A percentile compares a stretch with the other conserved stretches of the same genome.
Evolutionary conservation across 1,284 basidiomycete genomes (phyloP).

Genomic region (Marasmius fiardii): DNA sequence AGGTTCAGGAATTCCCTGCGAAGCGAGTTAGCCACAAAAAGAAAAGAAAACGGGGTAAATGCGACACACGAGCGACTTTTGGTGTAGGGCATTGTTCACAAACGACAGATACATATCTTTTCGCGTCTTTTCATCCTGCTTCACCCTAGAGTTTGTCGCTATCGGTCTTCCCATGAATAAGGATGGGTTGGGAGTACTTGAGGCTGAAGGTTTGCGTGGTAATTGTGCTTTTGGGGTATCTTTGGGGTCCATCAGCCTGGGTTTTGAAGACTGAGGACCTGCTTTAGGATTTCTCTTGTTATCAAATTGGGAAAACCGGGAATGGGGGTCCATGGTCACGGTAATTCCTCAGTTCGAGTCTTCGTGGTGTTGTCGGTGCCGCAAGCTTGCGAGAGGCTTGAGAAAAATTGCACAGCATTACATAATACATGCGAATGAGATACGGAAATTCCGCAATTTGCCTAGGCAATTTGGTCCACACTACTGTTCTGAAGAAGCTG

Average conservation of each 20-base stretch:
- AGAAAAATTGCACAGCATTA: background rate
- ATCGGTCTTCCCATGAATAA: constrained; percentile 54
- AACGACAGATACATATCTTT: constrained; percentile 86
- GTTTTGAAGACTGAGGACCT: constrained; percentile 46
- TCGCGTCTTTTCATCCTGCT: constrained; percentile 68
- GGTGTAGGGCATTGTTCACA: constrained; percentile 77
- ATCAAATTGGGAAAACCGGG: constrained; percentile 59
- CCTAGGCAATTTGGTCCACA: no score
- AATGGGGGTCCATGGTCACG: constrained; percentile 68
- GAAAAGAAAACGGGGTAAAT: constrained; percentile 1
- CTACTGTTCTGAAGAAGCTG: no score
- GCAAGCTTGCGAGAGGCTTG: background rate
- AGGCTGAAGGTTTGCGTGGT: constrained; percentile 27
- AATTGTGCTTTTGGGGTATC: constrained; percentile 7
- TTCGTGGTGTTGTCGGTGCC: background rate
- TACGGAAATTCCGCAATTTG: background rate
- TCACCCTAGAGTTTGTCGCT: constrained; percentile 73
- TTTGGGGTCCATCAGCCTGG: constrained; percentile 41
- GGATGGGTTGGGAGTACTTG: constrained; percentile 21
- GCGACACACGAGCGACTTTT: constrained; percentile 61
- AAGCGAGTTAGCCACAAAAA: constrained; percentile 13
- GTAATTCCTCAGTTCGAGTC: background rate
- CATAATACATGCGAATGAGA: background rate
- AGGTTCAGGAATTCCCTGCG: constrained; percentile 60
- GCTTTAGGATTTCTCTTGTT: constrained; percentile 66